Evolutionary conservation across 306 rosid species (phyloP), one percentile per base, ranked within the genome.

Genomic region (Abrus pulchellus): DNA sequence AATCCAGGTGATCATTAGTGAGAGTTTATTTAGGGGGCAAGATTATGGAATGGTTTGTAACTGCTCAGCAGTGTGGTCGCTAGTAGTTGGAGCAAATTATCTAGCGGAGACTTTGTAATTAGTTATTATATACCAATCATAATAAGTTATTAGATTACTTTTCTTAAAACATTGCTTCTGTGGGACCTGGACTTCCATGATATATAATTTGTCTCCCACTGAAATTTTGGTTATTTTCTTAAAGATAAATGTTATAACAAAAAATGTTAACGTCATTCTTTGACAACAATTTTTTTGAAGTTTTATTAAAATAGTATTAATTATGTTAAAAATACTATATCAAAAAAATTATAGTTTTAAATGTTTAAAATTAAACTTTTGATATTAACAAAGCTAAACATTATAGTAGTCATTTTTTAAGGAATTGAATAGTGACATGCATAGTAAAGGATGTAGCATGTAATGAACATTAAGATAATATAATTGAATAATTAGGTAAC

Each of bases 31-130:
- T 62, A 65, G 52, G 38, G 33, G 71, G 33, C 7, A 11, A 67
- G 75, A 69, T 57, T 33, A 6, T 81, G 76, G 82, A 78, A 43
- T n/a, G 5, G 76, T 78, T 78, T 55, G 30, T 50, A 55, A 78
- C 82, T 55, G 68, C 69, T 44, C 69, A 56, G 7, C 69, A 43
- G 7, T 45, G 52, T 55, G 76, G 61, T 57, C 67, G 68, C 40
- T 67, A 29, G 68, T 47, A 72, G 48, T 43, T 28, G 47, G 48
- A 62, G 10, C 78, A 49, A 72, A 29, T 12, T 59, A 49, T 52
- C 44, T 29, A 54, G 43, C 5, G 14, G 28, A 43, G 64, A 20
- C 20, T 36, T 36, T 2, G 40, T 36, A 56, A 65, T 57, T 55
- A 50, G 68, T 55, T 5, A 44, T 53, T 27, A 34, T 27, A 48